Percentiles rank a stretch among this genome's conserved stretches.
phyloP scores from a whole-genome alignment of 2,329 filamentous ascomycete species.

The Neonectria punicea region DNA sequence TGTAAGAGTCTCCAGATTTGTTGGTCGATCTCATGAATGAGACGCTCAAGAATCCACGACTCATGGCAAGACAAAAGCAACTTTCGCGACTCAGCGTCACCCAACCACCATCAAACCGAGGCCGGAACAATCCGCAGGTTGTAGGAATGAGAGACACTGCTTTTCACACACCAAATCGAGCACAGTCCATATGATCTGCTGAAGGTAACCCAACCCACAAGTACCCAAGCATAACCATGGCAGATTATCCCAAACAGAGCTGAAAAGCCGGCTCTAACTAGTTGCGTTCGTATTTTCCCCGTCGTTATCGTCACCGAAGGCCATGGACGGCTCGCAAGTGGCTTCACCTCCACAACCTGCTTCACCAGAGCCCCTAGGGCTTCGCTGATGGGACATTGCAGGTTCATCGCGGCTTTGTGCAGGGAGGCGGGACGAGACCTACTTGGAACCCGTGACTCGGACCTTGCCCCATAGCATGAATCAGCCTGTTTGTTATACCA shows the following conservation, averaged over 20 bases:
- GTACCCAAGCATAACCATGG: neutral
- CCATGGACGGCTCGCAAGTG: neutral
- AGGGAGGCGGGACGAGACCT: conserved; percentile 13
- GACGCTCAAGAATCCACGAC: neutral
- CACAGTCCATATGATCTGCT: neutral
- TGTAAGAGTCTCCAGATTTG: neutral
- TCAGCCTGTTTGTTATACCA: conserved; percentile 18
- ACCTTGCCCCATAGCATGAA: conserved; percentile 25
- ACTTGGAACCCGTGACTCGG: conserved; percentile 10
- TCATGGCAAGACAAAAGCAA: conserved; percentile 5
- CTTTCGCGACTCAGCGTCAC: neutral
- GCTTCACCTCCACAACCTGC: conserved; percentile 2
- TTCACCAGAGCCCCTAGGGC: conserved; percentile 6
- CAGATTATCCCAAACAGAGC: neutral
- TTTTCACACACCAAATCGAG: neutral
- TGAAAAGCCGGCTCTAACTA: conserved; percentile 4
- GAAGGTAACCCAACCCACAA: neutral
- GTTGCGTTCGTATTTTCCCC: conserved; percentile 6
- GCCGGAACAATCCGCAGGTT: neutral
- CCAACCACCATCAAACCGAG: neutral
- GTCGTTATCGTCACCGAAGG: neutral
- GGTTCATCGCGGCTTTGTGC: conserved; percentile 11
- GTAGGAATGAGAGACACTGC: neutral
- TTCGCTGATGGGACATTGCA: neutral
- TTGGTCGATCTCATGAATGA: conserved; percentile 1